These are phyloP conservation scores for Lentinula sp. DNA, from an alignment of 768 basidiomycete species.

Conservation along the genomic window DNA sequence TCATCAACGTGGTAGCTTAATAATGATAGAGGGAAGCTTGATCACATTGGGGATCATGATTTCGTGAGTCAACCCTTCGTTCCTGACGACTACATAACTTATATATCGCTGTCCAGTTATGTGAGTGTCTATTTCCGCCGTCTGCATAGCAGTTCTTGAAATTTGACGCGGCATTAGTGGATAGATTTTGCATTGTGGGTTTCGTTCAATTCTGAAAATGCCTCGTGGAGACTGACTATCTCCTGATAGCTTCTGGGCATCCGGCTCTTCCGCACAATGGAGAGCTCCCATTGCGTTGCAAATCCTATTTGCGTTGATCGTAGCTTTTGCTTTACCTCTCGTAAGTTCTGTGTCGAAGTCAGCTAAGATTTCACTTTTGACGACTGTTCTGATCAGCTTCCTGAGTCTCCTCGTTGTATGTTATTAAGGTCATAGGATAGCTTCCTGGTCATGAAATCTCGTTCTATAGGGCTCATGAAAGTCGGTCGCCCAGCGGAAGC, in stretches of 20 bases:
- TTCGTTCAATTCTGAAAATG: background rate
- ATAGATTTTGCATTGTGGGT: constrained; percentile 56
- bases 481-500: constrained; percentile 50
- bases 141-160: background rate
- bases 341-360: constrained; percentile 24
- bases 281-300: constrained; percentile 58
- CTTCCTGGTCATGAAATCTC: background rate
- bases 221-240: background rate
- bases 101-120: background rate
- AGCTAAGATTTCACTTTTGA: background rate
- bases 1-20: constrained; percentile 50
- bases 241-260: constrained; percentile 39
- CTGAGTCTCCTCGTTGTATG: constrained; percentile 54
- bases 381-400: constrained; percentile 28
- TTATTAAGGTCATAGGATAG: background rate
- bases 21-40: constrained; percentile 60
- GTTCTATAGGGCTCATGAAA: constrained; percentile 42
- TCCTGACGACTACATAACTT: background rate
- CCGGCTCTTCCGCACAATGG: constrained; percentile 51
- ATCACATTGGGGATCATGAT: constrained; percentile 62
- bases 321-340: constrained; percentile 42
- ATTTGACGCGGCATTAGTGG: constrained; percentile 32
- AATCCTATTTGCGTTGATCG: constrained; percentile 47
- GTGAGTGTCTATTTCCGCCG: constrained; percentile 2
- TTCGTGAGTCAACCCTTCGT: constrained; percentile 33